Evolutionary conservation across 2,329 filamentous ascomycete genomes (phyloP), one percentile per base, ranked within the genome.

Genomic region (Colletotrichum endophyticum): DNA sequence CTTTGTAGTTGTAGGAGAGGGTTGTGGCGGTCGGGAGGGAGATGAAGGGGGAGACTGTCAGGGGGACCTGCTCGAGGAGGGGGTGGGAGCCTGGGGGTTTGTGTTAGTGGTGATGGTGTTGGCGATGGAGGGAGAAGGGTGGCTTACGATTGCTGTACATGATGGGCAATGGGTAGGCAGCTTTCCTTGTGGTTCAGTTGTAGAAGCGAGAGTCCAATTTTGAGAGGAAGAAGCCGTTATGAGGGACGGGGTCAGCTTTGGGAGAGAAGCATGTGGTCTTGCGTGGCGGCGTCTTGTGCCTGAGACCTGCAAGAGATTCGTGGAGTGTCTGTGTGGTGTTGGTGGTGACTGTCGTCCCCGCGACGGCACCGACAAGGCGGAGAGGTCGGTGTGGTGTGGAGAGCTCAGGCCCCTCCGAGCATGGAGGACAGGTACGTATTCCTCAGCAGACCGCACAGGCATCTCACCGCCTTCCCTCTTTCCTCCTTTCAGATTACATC

Each of bases 41-140:
- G 81, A 99, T 92, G 87, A 98, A 98, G 30, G 97, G 97, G 5
- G 96, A 98, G 61, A 99, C 96, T 66, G 96, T 98, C 72, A 99
- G 88, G 34, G 97, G 96, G 56, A 99, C 93, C 87, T 99, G 97
- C 79, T 96, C 95, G 63, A 99, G 92, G 79, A 98, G 92, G 19
- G 94, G 95, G 86, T 98, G 96, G 19, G 95, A 93, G 79, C 91
- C 94, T 95, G 78, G n/a, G 70, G 53, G 32, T 57, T 64, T 28
- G 7, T 27, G 19, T 11, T 12, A 44, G 16, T 8, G 8, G 36
- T 9, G 16, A 34, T 34, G 19, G 2, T 12, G 6, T 15, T 16
- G 27, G 5, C 8, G 39, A 39, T 4, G 28, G 15, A 32, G 36
- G 25, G 15, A 25, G 9, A 1, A 8, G 7, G 15, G 12, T 1